A percentile compares a stretch with the other conserved stretches of the same genome.
Conservation (phyloP, 1,139 yeast species). For the Wickerhamiella infanticola region DNA sequence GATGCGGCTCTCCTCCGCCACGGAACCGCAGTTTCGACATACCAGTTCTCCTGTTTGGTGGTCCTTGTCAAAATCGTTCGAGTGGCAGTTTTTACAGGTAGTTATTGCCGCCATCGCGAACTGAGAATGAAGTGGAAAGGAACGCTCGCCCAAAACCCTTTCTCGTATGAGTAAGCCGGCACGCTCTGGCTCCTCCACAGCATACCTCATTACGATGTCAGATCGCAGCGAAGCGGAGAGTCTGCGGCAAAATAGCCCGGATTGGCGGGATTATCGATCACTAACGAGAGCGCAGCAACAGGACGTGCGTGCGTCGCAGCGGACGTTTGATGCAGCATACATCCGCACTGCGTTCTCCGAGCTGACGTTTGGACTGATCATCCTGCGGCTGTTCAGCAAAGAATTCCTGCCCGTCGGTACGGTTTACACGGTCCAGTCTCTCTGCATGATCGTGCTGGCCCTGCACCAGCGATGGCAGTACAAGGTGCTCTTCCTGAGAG, state of each 20-base stretch:
- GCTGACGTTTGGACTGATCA: conserved; percentile 24
- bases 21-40: conserved; percentile 73
- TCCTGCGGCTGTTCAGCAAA: conserved; percentile 25
- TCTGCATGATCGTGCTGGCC: conserved; percentile 23
- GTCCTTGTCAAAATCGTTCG: conserved; percentile 9
- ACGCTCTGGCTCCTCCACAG: too few relatives aligned
- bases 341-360: conserved; percentile 28
- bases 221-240: neutral
- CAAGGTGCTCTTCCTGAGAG: conserved; percentile 14
- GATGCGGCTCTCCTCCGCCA: conserved; percentile 75
- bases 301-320: conserved; percentile 24
- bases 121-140: too few relatives aligned
- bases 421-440: conserved; percentile 24
- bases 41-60: conserved; percentile 38
- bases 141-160: too few relatives aligned
- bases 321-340: conserved; percentile 31
- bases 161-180: too few relatives aligned
- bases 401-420: conserved; percentile 29
- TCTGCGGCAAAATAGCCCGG: neutral
- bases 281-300: conserved; percentile 13
- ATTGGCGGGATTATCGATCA: conserved; percentile 4
- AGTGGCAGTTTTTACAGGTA: conserved; percentile 5
- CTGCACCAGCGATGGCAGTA: conserved; percentile 18
- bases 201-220: too few relatives aligned
- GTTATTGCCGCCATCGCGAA: neutral